Base-by-base conservation (phyloP, 192 early-diverging fungal genomes). In the Pilobolus umbonatus region DNA sequence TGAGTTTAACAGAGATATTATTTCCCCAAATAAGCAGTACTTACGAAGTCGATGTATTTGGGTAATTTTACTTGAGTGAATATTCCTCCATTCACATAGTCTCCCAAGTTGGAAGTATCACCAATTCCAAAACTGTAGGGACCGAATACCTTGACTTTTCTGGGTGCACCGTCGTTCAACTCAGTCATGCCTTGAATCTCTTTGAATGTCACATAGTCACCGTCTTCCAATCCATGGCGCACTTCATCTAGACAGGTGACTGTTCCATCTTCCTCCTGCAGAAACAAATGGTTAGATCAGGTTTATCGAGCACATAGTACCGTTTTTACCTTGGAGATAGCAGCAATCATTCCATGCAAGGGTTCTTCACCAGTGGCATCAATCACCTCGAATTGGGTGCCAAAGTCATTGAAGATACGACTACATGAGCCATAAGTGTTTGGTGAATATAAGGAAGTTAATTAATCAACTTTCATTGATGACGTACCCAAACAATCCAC, bases 61-160 rank as follows among this genome's bases (percentile, higher is more conserved):
- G 95, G 94, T 76, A 84, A 75, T 80, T 98, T 98, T 57, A 97
- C 97, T 81, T 99, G 95, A 43, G 86, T 88, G 81, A 95, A 99
- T 48, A 93, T 73, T 29, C 97, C 97, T 0, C 95, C 93, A 35
- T 82, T 72, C 28, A 67, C 73, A 75, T 97, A 98, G 8, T 72
- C 70, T 28, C 88, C 83, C 49, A 95, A 80, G 11, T 57, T 65
- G 17, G 73, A 80, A 7, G 93, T 93, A 63, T 98, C 91, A 15
- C 95, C 97, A 62, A 99, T 98, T 53, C 83, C 90, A 73, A 97
- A 99, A 9, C 95, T 95, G 69, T 97, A 98, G 28, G 97, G 97
- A 44, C 92, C 80, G n/a, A 90, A 67, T 1, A 95, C 88, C 59
- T 88, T 92, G 68, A 99, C 68, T 60, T 85, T 83, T 49, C 85